These are phyloP conservation scores for Akanthomyces lecanii DNA, from an alignment of 2,329 filamentous ascomycete species.

Conservation along the genomic window DNA sequence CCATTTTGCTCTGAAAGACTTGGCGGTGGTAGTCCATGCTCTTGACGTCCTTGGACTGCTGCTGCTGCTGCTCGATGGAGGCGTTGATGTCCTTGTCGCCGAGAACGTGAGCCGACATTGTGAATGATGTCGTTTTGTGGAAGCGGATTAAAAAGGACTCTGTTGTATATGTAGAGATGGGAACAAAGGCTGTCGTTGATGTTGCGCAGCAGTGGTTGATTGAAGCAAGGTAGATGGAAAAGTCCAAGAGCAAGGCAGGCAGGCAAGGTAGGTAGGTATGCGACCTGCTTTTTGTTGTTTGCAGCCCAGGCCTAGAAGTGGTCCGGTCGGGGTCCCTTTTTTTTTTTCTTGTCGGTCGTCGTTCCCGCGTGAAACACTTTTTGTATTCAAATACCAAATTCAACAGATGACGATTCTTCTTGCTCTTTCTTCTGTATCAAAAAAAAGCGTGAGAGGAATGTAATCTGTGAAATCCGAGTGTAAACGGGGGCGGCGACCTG, in stretches of 20 bases:
- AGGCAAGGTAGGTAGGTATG: neutral
- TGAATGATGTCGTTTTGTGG: constrained; percentile 32
- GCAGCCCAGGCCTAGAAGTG: neutral
- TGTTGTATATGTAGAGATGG: neutral
- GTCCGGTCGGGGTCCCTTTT: constrained; percentile 4
- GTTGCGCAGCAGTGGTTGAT: neutral
- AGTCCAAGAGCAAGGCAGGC: neutral
- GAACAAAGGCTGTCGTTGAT: neutral
- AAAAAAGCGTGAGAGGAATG: neutral
- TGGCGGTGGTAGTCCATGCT: constrained; percentile 76
- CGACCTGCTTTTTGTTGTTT: neutral
- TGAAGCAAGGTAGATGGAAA: neutral
- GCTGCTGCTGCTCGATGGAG: constrained; percentile 34
- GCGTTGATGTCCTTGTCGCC: constrained; percentile 63
- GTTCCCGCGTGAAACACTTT: constrained; percentile 6
- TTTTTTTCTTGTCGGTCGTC: neutral
- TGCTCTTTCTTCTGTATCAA: neutral
- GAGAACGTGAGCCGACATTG: constrained; percentile 59
- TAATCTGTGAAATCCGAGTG: neutral
- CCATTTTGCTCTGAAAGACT: constrained; percentile 67
- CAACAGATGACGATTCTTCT: neutral
- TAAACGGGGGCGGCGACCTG: neutral
- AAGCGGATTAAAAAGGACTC: neutral
- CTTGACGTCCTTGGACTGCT: constrained; percentile 48
- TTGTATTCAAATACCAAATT: constrained; percentile 6